Conservation (phyloP, 1,284 basidiomycete genomes). For the Xanthoconium separans region DNA sequence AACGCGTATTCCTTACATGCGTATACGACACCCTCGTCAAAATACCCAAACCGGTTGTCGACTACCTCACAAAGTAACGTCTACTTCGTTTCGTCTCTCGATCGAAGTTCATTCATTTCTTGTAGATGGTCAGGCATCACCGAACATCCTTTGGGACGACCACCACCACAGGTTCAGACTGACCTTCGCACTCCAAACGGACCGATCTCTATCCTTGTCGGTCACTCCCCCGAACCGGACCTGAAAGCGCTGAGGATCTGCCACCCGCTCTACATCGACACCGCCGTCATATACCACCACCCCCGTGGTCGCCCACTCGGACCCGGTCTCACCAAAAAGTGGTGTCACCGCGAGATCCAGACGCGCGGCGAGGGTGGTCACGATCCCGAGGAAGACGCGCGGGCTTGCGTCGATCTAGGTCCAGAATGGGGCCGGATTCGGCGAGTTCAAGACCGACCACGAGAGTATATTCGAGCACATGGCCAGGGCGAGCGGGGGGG, state of each 20-base stretch:
- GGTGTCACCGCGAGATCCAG: conserved; percentile 87
- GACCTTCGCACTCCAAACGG: conserved; percentile 52
- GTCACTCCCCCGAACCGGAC: conserved; percentile 92
- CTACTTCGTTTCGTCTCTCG: conserved; percentile 63
- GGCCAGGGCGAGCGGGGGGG: conserved; percentile 48
- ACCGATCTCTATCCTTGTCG: conserved; percentile 81
- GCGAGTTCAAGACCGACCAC: conserved; percentile 65
- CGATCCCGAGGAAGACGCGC: conserved; percentile 89
- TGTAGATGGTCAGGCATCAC: conserved; percentile 89
- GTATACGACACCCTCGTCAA: conserved; percentile 86
- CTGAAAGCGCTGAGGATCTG: conserved; percentile 80
- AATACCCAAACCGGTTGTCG: conserved; percentile 75
- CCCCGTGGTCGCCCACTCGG: conserved; percentile 88
- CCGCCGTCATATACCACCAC: conserved; percentile 85
- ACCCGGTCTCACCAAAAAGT: conserved; percentile 86
- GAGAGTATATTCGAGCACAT: conserved; percentile 87
- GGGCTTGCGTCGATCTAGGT: conserved; percentile 85
- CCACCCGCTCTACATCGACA: conserved; percentile 86
- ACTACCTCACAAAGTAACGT: conserved; percentile 81
- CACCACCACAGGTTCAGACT: conserved; percentile 79
- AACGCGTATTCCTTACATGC: conserved; percentile 59
- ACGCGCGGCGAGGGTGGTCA: conserved; percentile 76
- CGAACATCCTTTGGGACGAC: conserved; percentile 60
- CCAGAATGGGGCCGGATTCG: conserved; percentile 75
- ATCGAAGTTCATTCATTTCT: background rate